Base-by-base conservation (phyloP, 2,329 filamentous ascomycete species). In the Pyricularia sp. region DNA sequence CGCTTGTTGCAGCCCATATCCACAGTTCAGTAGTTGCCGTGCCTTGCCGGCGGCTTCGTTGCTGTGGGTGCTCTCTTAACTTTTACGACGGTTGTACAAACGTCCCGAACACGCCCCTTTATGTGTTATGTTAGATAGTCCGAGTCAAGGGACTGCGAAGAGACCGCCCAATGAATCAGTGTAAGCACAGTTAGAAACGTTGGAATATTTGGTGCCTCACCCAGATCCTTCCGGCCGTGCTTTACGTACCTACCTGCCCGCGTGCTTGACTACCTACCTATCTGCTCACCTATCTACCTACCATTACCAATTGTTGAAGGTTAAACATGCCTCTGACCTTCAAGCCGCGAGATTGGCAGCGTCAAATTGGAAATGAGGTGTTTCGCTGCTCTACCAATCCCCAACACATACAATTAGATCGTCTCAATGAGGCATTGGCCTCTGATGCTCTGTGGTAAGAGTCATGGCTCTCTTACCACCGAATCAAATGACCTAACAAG, bases 381-480 rank as follows among this genome's bases (percentile, higher is more conserved):
- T 88, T 84, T 72, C 74, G 86, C 68, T 76, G 88, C 73, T 88
- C 85, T 31, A 88, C 84, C 49, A 81, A 88, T 70, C 80, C 79
- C 33, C 71, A 74, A 10, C 80, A 84, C 64, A 74, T 89, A 66
- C 80, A 86, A 64, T 74, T 82, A 28, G 72, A 78, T 44, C 79
- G 79, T 40, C 75, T 88, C 69, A 84, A 84, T 69, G 75, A 76
- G 6, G 83, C 82, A 26, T 82, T 88, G 68, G 78, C 72, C 19
- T 81, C 81, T 0, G 66, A 66, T 24, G 3, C 67, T 61, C 30
- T 70, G 70, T 62, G 53, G 53, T 57, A 9, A 57, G 53, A n/a
- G 24, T 57, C 9, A 24, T 26, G 22, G 3, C 12, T 24, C 22
- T 26, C 10, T 26, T n/a, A 3, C 9, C 53, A 24, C 13, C 53